Evolutionary conservation across 169 alveolate species (phyloP).

Genomic region (Eimeria acervulina): DNA sequence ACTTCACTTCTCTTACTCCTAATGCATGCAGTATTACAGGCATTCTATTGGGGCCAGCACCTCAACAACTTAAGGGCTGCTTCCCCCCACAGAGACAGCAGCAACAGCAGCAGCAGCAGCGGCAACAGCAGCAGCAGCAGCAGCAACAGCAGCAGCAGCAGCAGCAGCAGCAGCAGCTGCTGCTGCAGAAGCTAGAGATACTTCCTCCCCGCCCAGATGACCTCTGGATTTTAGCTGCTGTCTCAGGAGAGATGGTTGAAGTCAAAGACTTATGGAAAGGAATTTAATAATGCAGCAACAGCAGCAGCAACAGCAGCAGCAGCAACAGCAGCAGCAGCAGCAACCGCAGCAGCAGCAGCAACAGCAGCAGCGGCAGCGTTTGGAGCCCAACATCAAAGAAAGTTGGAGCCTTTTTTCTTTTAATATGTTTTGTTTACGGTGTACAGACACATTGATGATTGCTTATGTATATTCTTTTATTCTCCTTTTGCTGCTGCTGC

Average conservation of each 20-base stretch:
- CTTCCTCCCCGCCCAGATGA: slow-evolving; percentile 17
- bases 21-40: background rate
- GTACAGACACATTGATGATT: no score
- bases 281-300: background rate
- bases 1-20: no score
- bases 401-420: no score
- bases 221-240: slow-evolving; percentile 63
- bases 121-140: background rate
- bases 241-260: slow-evolving; percentile 26
- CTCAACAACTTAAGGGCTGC: background rate
- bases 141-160: slow-evolving; percentile 14
- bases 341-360: no score
- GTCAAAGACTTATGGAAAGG: slow-evolving; percentile 52
- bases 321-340: no score
- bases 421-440: no score
- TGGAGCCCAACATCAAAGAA: no score
- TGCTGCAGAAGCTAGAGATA: background rate
- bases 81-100: background rate
- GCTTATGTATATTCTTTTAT: no score
- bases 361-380: no score
- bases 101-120: slow-evolving; percentile 18
- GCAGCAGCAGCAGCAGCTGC: slow-evolving; percentile 32
- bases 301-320: background rate
- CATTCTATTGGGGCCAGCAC: background rate
- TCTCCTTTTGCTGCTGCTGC: no score